Evolutionary conservation across 345 rosid species (phyloP), one percentile per base, ranked within the genome.

Genomic region (Gossypium australe): DNA sequence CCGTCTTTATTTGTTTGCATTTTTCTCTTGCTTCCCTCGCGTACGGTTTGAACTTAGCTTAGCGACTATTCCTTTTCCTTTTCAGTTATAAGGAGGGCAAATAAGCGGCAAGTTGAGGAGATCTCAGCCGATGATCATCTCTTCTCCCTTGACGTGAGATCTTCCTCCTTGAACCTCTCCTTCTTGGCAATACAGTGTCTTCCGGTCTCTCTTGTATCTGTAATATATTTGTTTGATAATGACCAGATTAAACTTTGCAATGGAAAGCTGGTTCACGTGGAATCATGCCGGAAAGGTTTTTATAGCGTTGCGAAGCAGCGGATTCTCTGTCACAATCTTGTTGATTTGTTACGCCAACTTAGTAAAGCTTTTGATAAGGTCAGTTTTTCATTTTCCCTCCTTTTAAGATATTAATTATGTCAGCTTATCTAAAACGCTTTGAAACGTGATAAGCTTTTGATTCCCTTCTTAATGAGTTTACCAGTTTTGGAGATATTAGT

Each of bases 291-390:
- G 58, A 86, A 87, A 75, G 97, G 99, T n/a, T 95, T 91, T 80
- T 91, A 83, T 80, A 82, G 86, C 57, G 78, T 84, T 41, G 97
- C 97, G 71, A 95, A 93, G 86, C 98, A 84, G 71, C 86, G 79
- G 82, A 85, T 90, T 45, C 84, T 89, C 20, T 89, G 91, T 75
- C 97, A 93, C 80, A 90, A 89, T 76, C 92, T 95, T 63, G 94
- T 95, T 77, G 98, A 95, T 85, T 86, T 95, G 85, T 86, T 93
- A 67, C 85, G 97, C 69, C 99, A 93, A 79, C 88, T 90, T 49
- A 90, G 97, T 78, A 86, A 97, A 86, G 94, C 97, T 77, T 95
- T 95, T 61, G 93, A 91, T 66, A 88, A 90, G 82, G 98, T 93
- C 72, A 76, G 86, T 80, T 82, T 76, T 67, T 38, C 56, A 9